Evolutionary conservation across 2,329 filamentous ascomycete genomes (phyloP), one percentile per base, ranked within the genome.

Genomic region (Colletotrichum lupini): DNA sequence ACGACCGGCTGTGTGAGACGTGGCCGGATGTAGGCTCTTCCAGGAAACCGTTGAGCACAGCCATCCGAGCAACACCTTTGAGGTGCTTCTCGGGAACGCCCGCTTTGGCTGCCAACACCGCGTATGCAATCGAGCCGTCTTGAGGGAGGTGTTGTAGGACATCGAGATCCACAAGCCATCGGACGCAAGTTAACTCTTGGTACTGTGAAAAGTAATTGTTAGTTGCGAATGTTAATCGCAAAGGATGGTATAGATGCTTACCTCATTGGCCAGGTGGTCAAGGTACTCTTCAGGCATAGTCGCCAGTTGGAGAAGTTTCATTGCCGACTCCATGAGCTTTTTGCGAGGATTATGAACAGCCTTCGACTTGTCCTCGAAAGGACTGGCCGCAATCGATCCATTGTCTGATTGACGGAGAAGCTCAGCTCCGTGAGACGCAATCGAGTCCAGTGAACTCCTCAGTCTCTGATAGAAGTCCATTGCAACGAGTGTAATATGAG

Each of bases 1-100:
- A 86, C 1, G 79, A 70, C 0, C 76, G 67, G 7, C 74, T 81
- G 60, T 85, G 84, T 1, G 78, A 78, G 1, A 85, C 63, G 4
- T 67, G n/a, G 14, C 71, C 73, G 8, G 79, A 72, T 8, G 68
- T 6, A n/a, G 66, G 78, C 64, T 85, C 83, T 19, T 66, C 56
- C 26, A 86, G 78, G 5, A 86, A 67, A 0, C 76, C 74, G 49
- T 75, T 77, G 1, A 80, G 81, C 76, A 85, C 84, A 1, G 82
- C 82, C 79, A 84, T 83, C 2, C 84, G 81, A 4, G 78, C 67
- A 7, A 83, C 75, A 22, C 74, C 68, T 42, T 77, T 76, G 19
- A 79, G 74, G 19, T 75, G 76, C 16, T 67, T 64, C 16, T 75
- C 70, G 1, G 78, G 75, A 2, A 80, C 67, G 4, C 72, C 72